Conservation (phyloP, 2,329 filamentous ascomycete genomes). For the Aquanectria penicillioides region DNA sequence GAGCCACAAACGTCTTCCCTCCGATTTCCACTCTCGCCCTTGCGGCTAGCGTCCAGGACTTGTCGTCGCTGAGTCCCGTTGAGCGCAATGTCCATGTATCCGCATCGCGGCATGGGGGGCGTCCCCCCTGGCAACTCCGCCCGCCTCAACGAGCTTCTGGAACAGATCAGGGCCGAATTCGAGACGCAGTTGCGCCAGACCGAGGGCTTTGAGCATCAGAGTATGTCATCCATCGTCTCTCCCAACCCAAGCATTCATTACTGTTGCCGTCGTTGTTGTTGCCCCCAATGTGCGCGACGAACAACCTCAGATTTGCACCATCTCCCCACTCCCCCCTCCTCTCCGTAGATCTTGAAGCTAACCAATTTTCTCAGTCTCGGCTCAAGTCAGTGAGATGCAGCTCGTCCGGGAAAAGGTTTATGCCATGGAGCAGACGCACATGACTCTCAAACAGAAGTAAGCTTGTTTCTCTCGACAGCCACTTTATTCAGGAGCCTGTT, state of each 20-base stretch:
- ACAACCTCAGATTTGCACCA: no score
- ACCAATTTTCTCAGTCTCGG: slow-evolving; percentile 70
- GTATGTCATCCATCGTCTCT: slow-evolving; percentile 68
- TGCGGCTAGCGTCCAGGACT: slow-evolving; percentile 26
- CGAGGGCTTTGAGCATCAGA: slow-evolving; percentile 91
- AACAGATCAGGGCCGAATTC: slow-evolving; percentile 90
- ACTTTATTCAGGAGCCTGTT: no score
- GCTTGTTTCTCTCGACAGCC: slow-evolving; percentile 47
- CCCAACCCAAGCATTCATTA: not conserved
- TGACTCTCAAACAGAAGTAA: slow-evolving; percentile 91
- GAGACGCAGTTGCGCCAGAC: slow-evolving; percentile 83
- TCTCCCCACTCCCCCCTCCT: no score
- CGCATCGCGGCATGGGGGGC: slow-evolving; percentile 84
- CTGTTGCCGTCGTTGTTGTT: no score
- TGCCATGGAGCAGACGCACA: slow-evolving; percentile 88
- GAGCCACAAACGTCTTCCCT: slow-evolving; percentile 7
- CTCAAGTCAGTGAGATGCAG: slow-evolving; percentile 94
- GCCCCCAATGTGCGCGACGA: no score
- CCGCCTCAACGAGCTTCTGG: slow-evolving; percentile 90
- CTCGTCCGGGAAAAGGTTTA: slow-evolving; percentile 94
- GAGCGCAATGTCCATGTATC: slow-evolving; percentile 80
- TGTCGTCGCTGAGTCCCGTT: slow-evolving; percentile 30
- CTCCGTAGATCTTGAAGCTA: slow-evolving; percentile 28
- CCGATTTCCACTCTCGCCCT: slow-evolving; percentile 12
- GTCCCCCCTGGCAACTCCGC: slow-evolving; percentile 67